These are phyloP conservation scores for Alternaria infectoria DNA, from an alignment of 2,329 filamentous ascomycete species.

Conservation along the genomic window DNA sequence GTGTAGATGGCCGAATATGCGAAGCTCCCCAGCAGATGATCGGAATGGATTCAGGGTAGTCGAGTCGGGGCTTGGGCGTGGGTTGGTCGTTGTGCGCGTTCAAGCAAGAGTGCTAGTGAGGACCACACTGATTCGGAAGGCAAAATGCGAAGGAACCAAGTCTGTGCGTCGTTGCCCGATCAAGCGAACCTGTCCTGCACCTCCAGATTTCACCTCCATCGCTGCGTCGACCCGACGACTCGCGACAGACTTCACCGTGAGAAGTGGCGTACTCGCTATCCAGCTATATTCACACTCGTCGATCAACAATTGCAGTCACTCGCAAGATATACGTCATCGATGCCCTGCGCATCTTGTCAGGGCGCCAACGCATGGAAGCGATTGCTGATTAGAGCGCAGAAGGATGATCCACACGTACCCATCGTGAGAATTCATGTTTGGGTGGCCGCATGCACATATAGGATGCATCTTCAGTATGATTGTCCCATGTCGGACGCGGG, in stretches of 20 bases:
- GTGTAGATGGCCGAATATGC: constrained; percentile 22
- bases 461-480: neutral
- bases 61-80: constrained; percentile 2
- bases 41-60: constrained; percentile 15
- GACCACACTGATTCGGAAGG: constrained; percentile 15
- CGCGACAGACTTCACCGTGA: neutral
- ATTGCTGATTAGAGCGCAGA: neutral
- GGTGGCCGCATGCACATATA: neutral
- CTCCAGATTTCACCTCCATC: neutral
- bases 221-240: neutral
- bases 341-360: neutral
- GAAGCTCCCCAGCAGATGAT: constrained; percentile 16
- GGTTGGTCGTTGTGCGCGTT: constrained; percentile 16
- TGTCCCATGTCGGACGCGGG: neutral
- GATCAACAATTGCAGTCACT: neutral
- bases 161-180: constrained; percentile 18
- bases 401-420: neutral
- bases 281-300: neutral
- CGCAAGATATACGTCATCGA: neutral
- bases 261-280: neutral
- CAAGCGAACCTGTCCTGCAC: constrained; percentile 15
- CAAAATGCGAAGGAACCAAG: constrained; percentile 21
- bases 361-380: neutral
- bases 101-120: constrained; percentile 18
- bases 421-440: neutral